phyloP scores from a whole-genome alignment of 2,329 filamentous ascomycete genomes.

The Orbilia brochopaga region DNA sequence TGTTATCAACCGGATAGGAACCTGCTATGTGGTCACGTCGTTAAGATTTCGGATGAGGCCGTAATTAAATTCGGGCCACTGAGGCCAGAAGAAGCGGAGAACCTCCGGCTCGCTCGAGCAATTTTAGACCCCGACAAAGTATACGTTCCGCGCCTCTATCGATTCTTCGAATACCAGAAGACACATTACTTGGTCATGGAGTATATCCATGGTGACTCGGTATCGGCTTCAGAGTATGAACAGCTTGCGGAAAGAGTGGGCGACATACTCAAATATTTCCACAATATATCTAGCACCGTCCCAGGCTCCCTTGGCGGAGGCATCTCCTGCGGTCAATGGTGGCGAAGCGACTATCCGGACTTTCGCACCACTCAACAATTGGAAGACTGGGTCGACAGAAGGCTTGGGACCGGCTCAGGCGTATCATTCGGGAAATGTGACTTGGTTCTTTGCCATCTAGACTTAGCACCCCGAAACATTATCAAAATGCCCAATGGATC shows the following conservation, averaged over 20 bases:
- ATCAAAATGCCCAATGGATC: too few relatives aligned
- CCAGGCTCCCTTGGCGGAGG: slow-evolving; percentile 7
- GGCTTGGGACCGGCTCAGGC: neutral
- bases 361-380: slow-evolving; percentile 4
- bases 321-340: slow-evolving; percentile 6
- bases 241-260: neutral
- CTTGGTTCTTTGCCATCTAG: too few relatives aligned
- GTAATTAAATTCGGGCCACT: slow-evolving; percentile 6
- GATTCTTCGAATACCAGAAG: slow-evolving; percentile 7
- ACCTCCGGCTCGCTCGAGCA: slow-evolving; percentile 7
- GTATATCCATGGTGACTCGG: neutral
- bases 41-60: slow-evolving; percentile 17
- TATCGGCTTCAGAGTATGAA: neutral
- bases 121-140: slow-evolving; percentile 2
- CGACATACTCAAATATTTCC: slow-evolving; percentile 5
- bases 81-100: slow-evolving; percentile 8
- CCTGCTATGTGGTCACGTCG: slow-evolving; percentile 1
- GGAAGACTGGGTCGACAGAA: slow-evolving; percentile 10
- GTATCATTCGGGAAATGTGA: neutral
- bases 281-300: neutral
- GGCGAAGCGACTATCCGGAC: slow-evolving; percentile 15
- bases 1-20: slow-evolving; percentile 1
- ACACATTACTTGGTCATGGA: slow-evolving; percentile 15
- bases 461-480: too few relatives aligned
- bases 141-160: slow-evolving; percentile 5